These are phyloP conservation scores for Fagopyrum homotropicum DNA, from an alignment of 148 eudicot genomes.

Conservation along the genomic window DNA sequence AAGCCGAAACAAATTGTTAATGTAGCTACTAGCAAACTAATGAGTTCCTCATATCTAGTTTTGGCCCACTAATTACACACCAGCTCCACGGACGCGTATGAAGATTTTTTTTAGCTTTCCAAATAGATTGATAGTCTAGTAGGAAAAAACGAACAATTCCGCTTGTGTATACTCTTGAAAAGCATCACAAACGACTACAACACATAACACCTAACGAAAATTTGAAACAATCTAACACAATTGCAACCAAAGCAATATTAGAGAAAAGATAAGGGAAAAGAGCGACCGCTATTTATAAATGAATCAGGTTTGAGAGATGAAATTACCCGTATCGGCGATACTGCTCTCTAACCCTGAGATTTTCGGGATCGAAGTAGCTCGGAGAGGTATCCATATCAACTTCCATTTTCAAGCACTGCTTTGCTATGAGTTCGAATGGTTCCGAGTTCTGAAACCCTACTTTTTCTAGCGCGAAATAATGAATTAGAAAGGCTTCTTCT, in stretches of 20 bases:
- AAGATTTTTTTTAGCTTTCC: not conserved
- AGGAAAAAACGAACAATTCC: not conserved
- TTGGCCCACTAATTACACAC: no score
- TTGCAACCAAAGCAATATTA: not conserved
- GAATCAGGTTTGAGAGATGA: not conserved
- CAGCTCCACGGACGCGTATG: no score
- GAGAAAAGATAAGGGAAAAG: not conserved
- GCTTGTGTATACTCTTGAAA: not conserved
- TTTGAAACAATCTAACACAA: not conserved
- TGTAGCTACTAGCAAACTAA: not conserved
- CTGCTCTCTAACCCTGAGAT: conserved; percentile 56
- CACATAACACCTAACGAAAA: conserved; percentile 9
- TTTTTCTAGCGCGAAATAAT: not conserved
- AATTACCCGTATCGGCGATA: conserved; percentile 86
- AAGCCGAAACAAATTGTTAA: not conserved
- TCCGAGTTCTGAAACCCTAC: conserved; percentile 1
- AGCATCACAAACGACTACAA: not conserved
- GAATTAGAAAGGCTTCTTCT: no score
- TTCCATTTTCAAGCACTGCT: conserved; percentile 35
- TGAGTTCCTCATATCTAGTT: not conserved
- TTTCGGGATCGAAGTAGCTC: conserved; percentile 58
- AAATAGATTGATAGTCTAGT: not conserved
- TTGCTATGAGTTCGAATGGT: not conserved
- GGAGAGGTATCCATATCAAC: conserved; percentile 79
- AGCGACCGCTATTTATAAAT: not conserved